A percentile compares a stretch with the other conserved stretches of the same genome.
These are phyloP conservation scores for Cryphonectria naterciae DNA, from an alignment of 2,329 filamentous ascomycete species.

Conservation along the genomic window DNA sequence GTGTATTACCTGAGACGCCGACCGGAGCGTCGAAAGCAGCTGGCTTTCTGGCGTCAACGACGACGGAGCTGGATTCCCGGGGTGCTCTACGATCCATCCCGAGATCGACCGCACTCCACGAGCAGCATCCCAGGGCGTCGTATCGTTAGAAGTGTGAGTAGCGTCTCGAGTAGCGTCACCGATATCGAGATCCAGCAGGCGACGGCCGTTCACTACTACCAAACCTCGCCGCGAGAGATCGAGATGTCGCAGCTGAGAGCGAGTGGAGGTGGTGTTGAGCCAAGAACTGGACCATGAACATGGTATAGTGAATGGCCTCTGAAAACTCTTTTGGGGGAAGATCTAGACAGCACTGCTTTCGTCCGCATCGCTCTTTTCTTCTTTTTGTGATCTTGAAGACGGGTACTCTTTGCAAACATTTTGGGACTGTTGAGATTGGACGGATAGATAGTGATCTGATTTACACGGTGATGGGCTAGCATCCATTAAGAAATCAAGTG, in stretches of 20 bases:
- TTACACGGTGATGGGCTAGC: background rate
- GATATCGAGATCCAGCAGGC: background rate
- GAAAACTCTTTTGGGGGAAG: background rate
- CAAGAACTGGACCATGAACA: background rate
- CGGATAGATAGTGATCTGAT: background rate
- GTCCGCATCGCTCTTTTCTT: background rate
- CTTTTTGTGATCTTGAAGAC: background rate
- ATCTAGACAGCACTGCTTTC: background rate
- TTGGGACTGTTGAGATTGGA: background rate
- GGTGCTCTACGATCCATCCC: background rate
- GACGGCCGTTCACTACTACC: background rate
- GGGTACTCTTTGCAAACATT: background rate
- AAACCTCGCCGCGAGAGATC: background rate
- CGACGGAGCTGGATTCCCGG: background rate
- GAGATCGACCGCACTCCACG: background rate
- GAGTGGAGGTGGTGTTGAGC: background rate
- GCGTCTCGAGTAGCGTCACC: constrained; percentile 7
- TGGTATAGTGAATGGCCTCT: background rate
- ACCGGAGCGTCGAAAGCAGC: background rate
- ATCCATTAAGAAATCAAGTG: background rate
- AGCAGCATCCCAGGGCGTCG: background rate
- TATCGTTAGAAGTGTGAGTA: background rate
- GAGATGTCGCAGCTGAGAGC: background rate
- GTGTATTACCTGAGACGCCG: background rate
- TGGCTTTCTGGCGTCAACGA: constrained; percentile 1